These are phyloP conservation scores for Cytospora paraplurivora DNA, from an alignment of 2,329 filamentous ascomycete genomes.

Conservation along the genomic window DNA sequence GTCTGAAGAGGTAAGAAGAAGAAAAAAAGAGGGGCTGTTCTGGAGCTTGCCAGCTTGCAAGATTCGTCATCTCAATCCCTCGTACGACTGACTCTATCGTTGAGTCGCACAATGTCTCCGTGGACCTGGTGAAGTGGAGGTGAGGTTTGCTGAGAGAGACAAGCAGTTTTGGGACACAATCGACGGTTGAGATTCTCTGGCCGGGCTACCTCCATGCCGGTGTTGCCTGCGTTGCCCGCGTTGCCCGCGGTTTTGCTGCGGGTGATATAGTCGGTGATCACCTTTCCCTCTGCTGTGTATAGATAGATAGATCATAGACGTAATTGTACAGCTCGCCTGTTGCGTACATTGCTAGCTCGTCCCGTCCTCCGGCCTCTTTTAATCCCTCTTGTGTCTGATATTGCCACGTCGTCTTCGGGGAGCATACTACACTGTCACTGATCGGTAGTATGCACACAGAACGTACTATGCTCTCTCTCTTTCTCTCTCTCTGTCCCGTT, in stretches of 20 bases:
- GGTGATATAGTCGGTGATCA: neutral
- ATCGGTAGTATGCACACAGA: neutral
- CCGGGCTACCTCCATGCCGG: neutral
- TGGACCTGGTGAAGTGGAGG: neutral
- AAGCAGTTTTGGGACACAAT: neutral
- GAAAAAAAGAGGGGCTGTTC: neutral
- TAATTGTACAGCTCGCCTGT: conserved; percentile 14
- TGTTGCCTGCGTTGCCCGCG: neutral
- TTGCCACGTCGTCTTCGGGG: conserved; percentile 8
- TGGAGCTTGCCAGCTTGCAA: neutral
- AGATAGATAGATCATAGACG: conserved; percentile 4
- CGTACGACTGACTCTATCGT: neutral
- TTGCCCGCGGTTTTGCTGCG: neutral
- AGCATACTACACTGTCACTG: neutral
- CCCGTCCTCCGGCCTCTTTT: neutral
- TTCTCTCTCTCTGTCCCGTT: neutral
- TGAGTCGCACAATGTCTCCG: neutral
- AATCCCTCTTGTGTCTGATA: conserved; percentile 4
- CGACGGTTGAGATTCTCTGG: neutral
- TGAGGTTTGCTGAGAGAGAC: neutral
- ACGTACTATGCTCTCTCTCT: neutral
- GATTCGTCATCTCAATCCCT: neutral
- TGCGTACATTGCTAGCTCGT: neutral
- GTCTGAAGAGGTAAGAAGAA: too few relatives aligned
- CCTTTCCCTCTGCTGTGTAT: neutral